These are phyloP conservation scores for Saccharomycodes ludwigii DNA, from an alignment of 805 yeast genomes.

Conservation along the genomic window DNA sequence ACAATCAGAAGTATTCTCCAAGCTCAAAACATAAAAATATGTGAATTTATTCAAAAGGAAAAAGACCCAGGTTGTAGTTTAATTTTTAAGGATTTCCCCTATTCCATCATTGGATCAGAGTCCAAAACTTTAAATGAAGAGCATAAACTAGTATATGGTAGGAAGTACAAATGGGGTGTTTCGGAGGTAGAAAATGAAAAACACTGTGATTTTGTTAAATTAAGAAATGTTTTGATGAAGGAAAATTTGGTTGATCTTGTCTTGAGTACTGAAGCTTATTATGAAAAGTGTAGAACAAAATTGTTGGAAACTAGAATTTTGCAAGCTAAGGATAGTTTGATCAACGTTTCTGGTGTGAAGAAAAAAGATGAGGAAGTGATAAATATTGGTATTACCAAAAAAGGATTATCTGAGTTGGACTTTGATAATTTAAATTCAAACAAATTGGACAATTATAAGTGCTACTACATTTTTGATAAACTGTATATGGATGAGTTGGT, in stretches of 20 bases:
- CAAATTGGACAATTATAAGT: conserved; percentile 26
- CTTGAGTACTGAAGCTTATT: conserved; percentile 60
- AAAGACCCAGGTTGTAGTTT: conserved; percentile 24
- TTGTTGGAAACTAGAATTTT: conserved; percentile 38
- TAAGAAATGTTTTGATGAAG: conserved; percentile 54
- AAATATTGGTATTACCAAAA: conserved; percentile 3
- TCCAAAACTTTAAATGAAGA: conserved; percentile 29
- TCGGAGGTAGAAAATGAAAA: conserved; percentile 69
- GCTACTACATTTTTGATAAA: conserved; percentile 27
- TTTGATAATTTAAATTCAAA: conserved; percentile 19
- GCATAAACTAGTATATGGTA: conserved; percentile 50
- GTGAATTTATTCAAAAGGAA: conserved; percentile 34
- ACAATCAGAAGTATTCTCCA: conserved; percentile 38
- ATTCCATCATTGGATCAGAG: conserved; percentile 58
- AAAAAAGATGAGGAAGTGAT: conserved; percentile 5
- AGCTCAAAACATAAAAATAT: conserved; percentile 44
- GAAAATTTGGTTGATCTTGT: conserved; percentile 70
- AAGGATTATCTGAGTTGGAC: conserved; percentile 8
- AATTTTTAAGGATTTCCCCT: conserved; percentile 43
- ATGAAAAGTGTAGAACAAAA: conserved; percentile 52
- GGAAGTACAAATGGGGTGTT: conserved; percentile 76
- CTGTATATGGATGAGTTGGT: conserved; percentile 27
- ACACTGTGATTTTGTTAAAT: conserved; percentile 63
- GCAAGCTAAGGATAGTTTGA: conserved; percentile 15
- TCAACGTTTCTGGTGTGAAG: conserved; percentile 1